Base-by-base conservation (phyloP, 495 filamentous ascomycete genomes). In the Neurospora sp. region DNA sequence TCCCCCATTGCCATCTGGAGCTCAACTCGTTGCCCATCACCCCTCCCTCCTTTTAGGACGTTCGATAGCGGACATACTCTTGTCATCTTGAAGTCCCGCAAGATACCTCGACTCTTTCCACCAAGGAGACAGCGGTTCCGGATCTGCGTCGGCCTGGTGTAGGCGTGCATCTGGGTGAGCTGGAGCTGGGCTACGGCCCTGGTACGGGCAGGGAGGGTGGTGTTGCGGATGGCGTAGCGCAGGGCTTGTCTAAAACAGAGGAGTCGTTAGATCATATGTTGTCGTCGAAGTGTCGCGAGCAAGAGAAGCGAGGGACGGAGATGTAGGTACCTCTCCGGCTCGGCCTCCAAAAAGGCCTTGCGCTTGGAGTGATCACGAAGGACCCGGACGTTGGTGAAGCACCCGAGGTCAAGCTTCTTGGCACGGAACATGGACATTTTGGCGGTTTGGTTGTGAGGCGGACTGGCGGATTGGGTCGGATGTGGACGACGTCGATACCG, bases 281-380 rank as follows among this genome's bases (percentile, higher is more conserved):
- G 18, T 70, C 40, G 39, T 59, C 47, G 40, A 42, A 69, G 53
- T 12, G 61, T 12, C 38, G 14, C n/a, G 47, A 70, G 0, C 9
- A 37, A 37, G 6, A 37, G 45, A 18, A 27, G 3, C 44, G 38
- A 18, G 59, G 37, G 71, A 82, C 22, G 40, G 10, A n/a, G 16
- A 37, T 37, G 38, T 20, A 18, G n/a, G 65, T 85, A 96, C 94
- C 94, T 90, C 83, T 97, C 90, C 8, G 93, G 88, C 82, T 99
- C 96, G 76, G 90, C 85, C 75, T 93, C 86, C 71, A 89, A 93
- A 76, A 93, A 97, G 38, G 92, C 93, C 85, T 96, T 96, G 71
- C 95, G 90, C 88, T 98, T 98, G 70, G 93, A 92, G 84, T 97
- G 92, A 78, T 98, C 96, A 74, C 95, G 92, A 78, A 99, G 91